A percentile compares a stretch with the other conserved stretches of the same genome.
phyloP scores from a whole-genome alignment of 805 yeast genomes.

The Pichia gijzeniarum region DNA sequence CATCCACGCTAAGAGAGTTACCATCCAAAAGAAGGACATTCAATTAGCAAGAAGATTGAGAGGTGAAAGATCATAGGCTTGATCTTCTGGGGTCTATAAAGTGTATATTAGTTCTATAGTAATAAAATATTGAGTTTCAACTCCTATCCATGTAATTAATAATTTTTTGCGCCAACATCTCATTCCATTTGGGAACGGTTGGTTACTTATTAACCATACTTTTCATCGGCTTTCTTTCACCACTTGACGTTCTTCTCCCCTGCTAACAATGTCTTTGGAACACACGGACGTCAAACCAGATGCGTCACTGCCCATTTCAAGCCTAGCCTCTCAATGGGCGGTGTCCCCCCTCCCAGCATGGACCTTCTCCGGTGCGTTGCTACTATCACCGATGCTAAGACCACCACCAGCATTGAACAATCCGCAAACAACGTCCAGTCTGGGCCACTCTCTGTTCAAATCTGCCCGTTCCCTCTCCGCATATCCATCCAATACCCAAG shows the following conservation, averaged over 20 bases:
- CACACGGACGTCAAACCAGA: neutral
- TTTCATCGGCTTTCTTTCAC: neutral
- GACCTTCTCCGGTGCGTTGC: conserved; percentile 32
- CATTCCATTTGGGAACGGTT: no score
- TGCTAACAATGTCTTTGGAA: neutral
- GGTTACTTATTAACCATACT: neutral
- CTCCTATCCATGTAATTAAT: no score
- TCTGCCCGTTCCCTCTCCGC: conserved; percentile 12
- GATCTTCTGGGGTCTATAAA: conserved; percentile 9
- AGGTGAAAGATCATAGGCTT: conserved; percentile 80
- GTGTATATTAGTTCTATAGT: conserved; percentile 21
- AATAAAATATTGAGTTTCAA: no score
- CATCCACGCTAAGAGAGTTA: conserved; percentile 97
- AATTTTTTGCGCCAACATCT: neutral
- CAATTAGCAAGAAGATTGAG: conserved; percentile 97
- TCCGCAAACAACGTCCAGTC: conserved; percentile 9
- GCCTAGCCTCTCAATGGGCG: conserved; percentile 6
- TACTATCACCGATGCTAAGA: conserved; percentile 21
- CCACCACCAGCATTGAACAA: conserved; percentile 12
- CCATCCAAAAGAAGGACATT: conserved; percentile 97
- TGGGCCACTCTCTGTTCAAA: neutral
- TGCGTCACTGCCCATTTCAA: neutral
- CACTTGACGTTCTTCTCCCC: neutral
- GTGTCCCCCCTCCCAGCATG: conserved; percentile 44
- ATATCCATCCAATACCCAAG: conserved; percentile 24